Evolutionary conservation across 2,329 filamentous ascomycete genomes (phyloP).

Genomic region (Helicocarpus griseus): DNA sequence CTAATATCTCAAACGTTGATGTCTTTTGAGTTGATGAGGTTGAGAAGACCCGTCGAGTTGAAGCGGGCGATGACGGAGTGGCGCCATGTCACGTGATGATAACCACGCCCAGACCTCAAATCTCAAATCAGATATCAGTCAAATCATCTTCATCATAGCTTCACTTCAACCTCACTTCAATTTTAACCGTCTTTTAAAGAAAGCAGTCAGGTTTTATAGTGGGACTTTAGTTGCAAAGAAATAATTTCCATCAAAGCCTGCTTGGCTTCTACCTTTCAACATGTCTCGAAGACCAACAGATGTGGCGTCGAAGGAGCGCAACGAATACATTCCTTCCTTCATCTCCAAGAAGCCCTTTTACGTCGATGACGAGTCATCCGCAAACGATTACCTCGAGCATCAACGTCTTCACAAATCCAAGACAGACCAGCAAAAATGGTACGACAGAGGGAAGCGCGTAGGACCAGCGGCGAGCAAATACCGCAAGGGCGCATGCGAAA

Average conservation of each 20-base stretch:
- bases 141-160: neutral
- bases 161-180: neutral
- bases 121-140: no score
- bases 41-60: constrained; percentile 13
- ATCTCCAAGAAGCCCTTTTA: constrained; percentile 98
- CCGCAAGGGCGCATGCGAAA: constrained; percentile 95
- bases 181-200: neutral
- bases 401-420: constrained; percentile 70
- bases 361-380: constrained; percentile 64
- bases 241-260: neutral
- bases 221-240: neutral
- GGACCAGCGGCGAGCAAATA: constrained; percentile 91
- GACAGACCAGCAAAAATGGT: constrained; percentile 67
- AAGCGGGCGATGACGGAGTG: constrained; percentile 8
- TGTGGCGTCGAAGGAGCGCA: constrained; percentile 67
- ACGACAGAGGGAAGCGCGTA: constrained; percentile 75
- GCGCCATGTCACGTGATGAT: constrained; percentile 2
- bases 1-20: neutral
- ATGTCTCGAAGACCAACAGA: constrained; percentile 44
- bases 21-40: neutral
- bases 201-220: neutral
- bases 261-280: no score
- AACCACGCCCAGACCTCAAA: neutral
- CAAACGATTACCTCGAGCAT: constrained; percentile 88
- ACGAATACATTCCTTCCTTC: constrained; percentile 96